Evolutionary conservation across 2,329 filamentous ascomycete species (phyloP).

Genomic region (Ampelomyces quisqualis): DNA sequence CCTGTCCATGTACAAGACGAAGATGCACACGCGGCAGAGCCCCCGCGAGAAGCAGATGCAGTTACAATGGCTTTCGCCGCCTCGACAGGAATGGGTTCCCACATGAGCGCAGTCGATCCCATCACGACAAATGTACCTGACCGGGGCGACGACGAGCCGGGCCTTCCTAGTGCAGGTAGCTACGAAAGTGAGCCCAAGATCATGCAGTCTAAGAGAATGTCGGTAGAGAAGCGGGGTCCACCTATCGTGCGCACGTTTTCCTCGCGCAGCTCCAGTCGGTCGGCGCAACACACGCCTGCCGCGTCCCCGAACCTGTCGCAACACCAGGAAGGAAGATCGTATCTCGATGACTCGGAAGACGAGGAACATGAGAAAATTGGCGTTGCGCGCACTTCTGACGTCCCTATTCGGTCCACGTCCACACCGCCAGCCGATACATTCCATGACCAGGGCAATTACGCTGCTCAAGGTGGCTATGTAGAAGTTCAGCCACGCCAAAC

Average conservation of each 20-base stretch:
- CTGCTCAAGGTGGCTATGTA: constrained; percentile 29
- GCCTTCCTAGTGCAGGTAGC: constrained; percentile 20
- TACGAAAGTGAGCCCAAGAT: constrained; percentile 34
- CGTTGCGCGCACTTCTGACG: constrained; percentile 47
- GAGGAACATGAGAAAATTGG: constrained; percentile 40
- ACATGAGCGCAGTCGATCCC: constrained; percentile 23
- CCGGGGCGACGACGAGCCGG: constrained; percentile 19
- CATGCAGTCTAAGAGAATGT: constrained; percentile 40
- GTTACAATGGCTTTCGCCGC: constrained; percentile 38
- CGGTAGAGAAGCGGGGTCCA: constrained; percentile 36
- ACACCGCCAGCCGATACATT: constrained; percentile 25
- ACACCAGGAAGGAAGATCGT: constrained; percentile 26
- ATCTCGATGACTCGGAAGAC: constrained; percentile 37
- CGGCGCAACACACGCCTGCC: constrained; percentile 21
- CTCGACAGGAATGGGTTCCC: constrained; percentile 34
- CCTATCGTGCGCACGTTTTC: constrained; percentile 41
- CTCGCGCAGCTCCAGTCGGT: constrained; percentile 31
- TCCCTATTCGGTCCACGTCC: constrained; percentile 34
- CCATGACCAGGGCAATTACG: constrained; percentile 16
- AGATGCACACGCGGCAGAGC: constrained; percentile 2
- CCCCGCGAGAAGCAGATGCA: constrained; percentile 20
- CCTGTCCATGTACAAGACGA: constrained; percentile 7
- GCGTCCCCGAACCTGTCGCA: constrained; percentile 15
- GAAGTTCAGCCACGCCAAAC: constrained; percentile 31
- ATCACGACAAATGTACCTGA: constrained; percentile 11